Base-by-base conservation (phyloP, 495 filamentous ascomycete species). In the Aspergillus sparsus region DNA sequence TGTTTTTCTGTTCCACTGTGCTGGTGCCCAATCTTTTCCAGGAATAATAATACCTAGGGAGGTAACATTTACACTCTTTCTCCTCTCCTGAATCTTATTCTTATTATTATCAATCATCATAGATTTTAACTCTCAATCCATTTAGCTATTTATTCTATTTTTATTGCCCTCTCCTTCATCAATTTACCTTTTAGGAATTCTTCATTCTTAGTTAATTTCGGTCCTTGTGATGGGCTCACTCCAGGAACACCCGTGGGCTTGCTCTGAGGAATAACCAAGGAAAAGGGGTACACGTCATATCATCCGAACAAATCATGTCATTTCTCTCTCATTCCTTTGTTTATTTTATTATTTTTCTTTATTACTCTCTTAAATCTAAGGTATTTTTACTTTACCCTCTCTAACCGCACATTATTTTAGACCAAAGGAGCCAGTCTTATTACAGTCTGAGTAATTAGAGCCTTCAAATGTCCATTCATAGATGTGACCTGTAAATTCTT, bases 11-110 rank as follows among this genome's bases (percentile, higher is more conserved):
- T 27, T 3, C 21, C 21, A 27, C 62, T 62, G 64, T 49, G 63
- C 53, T 65, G 62, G 49, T 68, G 64, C 67, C 69, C 69, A 61
- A 69, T 60, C 49, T 44, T 59, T 52, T 51, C 34, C 45, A 49
- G 16, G 15, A 58, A 47, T 9, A 58, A 47, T 9, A 50, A 41
- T 15, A 27, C 18, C 21, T 27, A 27, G 21, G 21, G 1, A 27
- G 21, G 21, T 27, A 27, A 1, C 3, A 27, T 3, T 27, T 27
- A 3, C 21, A 27, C 21, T 27, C 21, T 27, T 27, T 27, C 21
- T 27, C 21, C 21, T 27, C 21, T 27, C 21, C 21, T 27, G 21
- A 27, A 1, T 27, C 21, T 27, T 27, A 27, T 27, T 27, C 21
- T 27, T 27, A 27, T 27, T 27, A 27, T 27, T 27, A 27, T 27